Evolutionary conservation across 2,329 filamentous ascomycete genomes (phyloP).

Genomic region (Ophiosphaerella narmari): DNA sequence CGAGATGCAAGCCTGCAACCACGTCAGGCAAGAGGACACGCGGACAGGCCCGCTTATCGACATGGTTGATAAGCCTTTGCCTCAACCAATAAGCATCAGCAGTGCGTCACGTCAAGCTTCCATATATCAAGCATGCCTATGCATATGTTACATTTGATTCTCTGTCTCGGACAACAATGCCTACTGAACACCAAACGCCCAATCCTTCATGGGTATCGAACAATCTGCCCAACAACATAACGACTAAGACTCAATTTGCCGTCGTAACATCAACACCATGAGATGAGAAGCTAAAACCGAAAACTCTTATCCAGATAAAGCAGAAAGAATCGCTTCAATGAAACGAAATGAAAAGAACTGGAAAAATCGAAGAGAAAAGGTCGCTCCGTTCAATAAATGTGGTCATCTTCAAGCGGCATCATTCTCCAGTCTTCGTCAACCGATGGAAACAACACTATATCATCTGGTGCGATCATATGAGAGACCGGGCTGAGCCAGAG

Average conservation of each 20-base stretch:
- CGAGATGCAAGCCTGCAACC: neutral
- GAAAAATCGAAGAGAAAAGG: neutral
- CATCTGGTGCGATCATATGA: constrained; percentile 26
- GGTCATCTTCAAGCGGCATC: neutral
- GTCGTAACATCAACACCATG: neutral
- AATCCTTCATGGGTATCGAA: neutral
- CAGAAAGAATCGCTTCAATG: neutral
- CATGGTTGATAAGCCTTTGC: neutral
- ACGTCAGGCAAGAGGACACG: neutral
- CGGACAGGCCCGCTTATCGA: neutral
- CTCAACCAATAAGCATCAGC: neutral
- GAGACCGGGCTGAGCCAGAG: constrained; percentile 34
- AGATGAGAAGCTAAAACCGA: neutral
- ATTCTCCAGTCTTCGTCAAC: neutral
- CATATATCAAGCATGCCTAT: neutral
- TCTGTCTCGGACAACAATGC: neutral
- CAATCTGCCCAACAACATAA: neutral
- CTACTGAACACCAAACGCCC: neutral
- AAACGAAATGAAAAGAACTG: neutral
- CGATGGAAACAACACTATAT: constrained; percentile 6
- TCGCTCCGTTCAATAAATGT: neutral
- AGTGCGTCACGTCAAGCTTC: neutral
- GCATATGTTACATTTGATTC: neutral
- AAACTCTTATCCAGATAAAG: neutral
- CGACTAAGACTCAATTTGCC: neutral